These are phyloP conservation scores for Lodderomyces jiufengensis DNA, from an alignment of 1,139 yeast genomes.

Conservation along the genomic window DNA sequence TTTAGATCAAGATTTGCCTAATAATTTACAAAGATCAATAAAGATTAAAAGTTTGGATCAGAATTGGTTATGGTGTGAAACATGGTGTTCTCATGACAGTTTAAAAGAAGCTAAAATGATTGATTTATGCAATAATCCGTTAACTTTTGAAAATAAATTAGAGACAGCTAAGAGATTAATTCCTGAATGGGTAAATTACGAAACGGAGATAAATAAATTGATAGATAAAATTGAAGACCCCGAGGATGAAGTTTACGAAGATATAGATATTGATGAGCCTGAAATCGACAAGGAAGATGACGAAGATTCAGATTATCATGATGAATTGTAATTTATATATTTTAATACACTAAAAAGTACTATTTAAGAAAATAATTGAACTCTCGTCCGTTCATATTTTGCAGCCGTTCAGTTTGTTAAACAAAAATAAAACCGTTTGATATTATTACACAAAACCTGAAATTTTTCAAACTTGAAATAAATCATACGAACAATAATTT, in stretches of 20 bases:
- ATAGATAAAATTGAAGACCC: conserved; percentile 2
- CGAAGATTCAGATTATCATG: conserved; percentile 5
- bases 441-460: too few species aligned
- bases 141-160: conserved; percentile 72
- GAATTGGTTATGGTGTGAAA: conserved; percentile 92
- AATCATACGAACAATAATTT: too few species aligned
- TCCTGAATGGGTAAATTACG: conserved; percentile 74
- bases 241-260: conserved; percentile 3
- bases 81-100: conserved; percentile 79
- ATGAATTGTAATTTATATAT: not conserved
- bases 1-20: conserved; percentile 89
- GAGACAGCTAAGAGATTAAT: conserved; percentile 71
- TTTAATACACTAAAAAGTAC: not conserved
- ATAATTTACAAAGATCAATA: conserved; percentile 66
- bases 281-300: conserved; percentile 3
- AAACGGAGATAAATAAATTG: conserved; percentile 38
- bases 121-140: conserved; percentile 80
- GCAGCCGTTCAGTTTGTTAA: too few species aligned
- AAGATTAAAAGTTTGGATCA: conserved; percentile 73
- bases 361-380: too few species aligned
- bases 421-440: too few species aligned
- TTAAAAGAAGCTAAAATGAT: conserved; percentile 66
- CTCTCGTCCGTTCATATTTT: too few species aligned
- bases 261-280: not conserved
- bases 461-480: too few species aligned